A percentile compares a stretch with the other conserved stretches of the same genome.
These are phyloP conservation scores for Sugiyamaella marilandica DNA, from an alignment of 805 yeast genomes.

Conservation along the genomic window DNA sequence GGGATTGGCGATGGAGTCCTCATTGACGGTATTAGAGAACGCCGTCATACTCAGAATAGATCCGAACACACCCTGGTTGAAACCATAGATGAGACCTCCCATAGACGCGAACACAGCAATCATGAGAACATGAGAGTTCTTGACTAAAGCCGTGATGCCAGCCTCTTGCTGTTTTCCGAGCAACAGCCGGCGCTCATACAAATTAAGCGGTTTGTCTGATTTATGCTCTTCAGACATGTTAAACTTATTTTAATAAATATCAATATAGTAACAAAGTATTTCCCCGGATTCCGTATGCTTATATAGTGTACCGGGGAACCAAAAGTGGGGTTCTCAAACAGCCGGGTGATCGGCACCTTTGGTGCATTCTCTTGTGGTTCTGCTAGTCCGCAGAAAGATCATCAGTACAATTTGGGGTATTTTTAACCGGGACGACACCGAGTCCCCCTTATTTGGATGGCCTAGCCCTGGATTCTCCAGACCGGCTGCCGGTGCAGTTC, in stretches of 20 bases:
- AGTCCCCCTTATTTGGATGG: background rate
- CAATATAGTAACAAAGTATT: background rate
- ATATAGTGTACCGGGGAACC: background rate
- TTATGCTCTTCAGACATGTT: background rate
- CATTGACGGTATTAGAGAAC: constrained; percentile 19
- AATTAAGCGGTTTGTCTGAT: constrained; percentile 4
- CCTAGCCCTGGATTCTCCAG: background rate
- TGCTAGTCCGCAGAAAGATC: background rate
- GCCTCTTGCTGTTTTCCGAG: constrained; percentile 5
- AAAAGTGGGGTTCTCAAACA: background rate
- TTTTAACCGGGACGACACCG: background rate
- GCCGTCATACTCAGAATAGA: constrained; percentile 25
- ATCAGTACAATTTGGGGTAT: background rate
- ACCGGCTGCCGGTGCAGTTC: background rate
- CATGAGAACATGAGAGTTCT: constrained; percentile 21
- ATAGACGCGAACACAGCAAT: constrained; percentile 27
- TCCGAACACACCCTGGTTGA: constrained; percentile 29
- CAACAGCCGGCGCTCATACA: constrained; percentile 10
- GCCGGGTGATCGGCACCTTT: background rate
- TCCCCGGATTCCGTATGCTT: constrained; percentile 1
- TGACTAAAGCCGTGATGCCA: constrained; percentile 22
- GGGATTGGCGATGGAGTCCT: constrained; percentile 20
- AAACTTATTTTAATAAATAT: background rate
- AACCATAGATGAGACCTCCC: constrained; percentile 30
- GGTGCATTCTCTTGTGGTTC: background rate